Evolutionary conservation across 2,329 filamentous ascomycete species (phyloP).

Genomic region (Colletotrichum tabaci): DNA sequence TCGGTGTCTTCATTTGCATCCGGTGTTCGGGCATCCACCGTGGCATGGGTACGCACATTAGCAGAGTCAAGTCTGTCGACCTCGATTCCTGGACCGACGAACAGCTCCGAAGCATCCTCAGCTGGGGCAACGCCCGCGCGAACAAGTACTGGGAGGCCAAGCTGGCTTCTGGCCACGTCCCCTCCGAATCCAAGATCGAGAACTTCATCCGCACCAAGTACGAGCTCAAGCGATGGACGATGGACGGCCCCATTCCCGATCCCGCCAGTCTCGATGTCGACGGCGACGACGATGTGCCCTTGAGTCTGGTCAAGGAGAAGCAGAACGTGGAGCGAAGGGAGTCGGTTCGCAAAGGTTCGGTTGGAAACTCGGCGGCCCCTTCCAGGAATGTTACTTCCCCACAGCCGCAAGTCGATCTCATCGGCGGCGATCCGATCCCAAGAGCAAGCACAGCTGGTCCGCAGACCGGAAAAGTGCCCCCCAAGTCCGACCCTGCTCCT

Average conservation of each 20-base stretch:
- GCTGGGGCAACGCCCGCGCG: constrained; percentile 95
- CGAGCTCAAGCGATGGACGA: constrained; percentile 98
- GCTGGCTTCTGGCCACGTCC: constrained; percentile 89
- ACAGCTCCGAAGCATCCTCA: constrained; percentile 92
- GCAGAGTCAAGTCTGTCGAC: constrained; percentile 97
- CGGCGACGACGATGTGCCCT: constrained; percentile 85
- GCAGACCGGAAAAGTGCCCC: constrained; percentile 68
- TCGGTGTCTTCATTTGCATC: constrained; percentile 98
- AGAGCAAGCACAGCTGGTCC: constrained; percentile 84
- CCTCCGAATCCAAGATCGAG: constrained; percentile 98
- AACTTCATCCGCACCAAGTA: constrained; percentile 99
- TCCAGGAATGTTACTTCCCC: constrained; percentile 45
- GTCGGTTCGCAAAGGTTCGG: constrained; percentile 72
- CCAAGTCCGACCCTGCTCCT: constrained; percentile 76
- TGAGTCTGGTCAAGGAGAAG: constrained; percentile 77
- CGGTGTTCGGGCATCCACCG: constrained; percentile 98
- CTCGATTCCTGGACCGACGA: constrained; percentile 99
- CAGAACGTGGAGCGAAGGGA: constrained; percentile 74
- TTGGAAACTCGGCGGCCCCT: constrained; percentile 59
- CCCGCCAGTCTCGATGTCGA: constrained; percentile 88
- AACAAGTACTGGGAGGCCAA: constrained; percentile 99
- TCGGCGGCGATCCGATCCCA: constrained; percentile 80
- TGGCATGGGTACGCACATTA: constrained; percentile 99
- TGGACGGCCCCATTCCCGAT: constrained; percentile 96
- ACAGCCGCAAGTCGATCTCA: constrained; percentile 80